A percentile compares a stretch with the other conserved stretches of the same genome.
Conservation (phyloP, 1,284 basidiomycete genomes). For the Athelia psychrophila region DNA sequence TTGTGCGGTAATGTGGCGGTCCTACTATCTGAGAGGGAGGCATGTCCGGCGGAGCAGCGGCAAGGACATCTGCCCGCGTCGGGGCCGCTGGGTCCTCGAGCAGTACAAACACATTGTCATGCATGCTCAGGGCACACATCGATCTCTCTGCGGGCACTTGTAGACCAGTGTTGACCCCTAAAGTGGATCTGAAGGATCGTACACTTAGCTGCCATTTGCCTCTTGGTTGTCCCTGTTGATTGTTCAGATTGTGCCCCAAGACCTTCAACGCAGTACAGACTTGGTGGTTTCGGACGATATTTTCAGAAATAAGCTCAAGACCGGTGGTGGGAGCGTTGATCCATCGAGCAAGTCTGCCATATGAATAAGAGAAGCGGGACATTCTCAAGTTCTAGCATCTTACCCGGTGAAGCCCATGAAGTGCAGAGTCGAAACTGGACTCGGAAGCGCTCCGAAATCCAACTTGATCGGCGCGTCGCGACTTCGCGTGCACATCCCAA, state of each 20-base stretch:
- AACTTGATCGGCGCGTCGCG: background rate
- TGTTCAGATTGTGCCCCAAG: conserved; percentile 4
- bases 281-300: conserved; percentile 68
- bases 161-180: conserved; percentile 49
- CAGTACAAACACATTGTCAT: conserved; percentile 72
- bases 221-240: conserved; percentile 45
- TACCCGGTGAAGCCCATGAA: conserved; percentile 68
- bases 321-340: conserved; percentile 72
- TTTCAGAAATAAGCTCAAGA: conserved; percentile 62
- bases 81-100: conserved; percentile 73
- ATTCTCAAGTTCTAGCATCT: conserved; percentile 9
- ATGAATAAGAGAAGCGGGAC: conserved; percentile 8
- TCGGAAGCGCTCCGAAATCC: conserved; percentile 9
- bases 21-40: conserved; percentile 37
- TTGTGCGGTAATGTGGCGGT: conserved; percentile 68
- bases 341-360: conserved; percentile 68
- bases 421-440: conserved; percentile 9
- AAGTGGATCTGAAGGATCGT: conserved; percentile 68
- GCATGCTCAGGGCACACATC: conserved; percentile 73
- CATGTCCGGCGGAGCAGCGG: conserved; percentile 35
- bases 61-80: conserved; percentile 55
- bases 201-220: conserved; percentile 69
- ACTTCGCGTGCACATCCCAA: background rate
- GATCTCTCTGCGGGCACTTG: conserved; percentile 56
- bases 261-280: conserved; percentile 33